phyloP scores from a whole-genome alignment of 768 basidiomycete genomes.

The Termitomyces sp. region DNA sequence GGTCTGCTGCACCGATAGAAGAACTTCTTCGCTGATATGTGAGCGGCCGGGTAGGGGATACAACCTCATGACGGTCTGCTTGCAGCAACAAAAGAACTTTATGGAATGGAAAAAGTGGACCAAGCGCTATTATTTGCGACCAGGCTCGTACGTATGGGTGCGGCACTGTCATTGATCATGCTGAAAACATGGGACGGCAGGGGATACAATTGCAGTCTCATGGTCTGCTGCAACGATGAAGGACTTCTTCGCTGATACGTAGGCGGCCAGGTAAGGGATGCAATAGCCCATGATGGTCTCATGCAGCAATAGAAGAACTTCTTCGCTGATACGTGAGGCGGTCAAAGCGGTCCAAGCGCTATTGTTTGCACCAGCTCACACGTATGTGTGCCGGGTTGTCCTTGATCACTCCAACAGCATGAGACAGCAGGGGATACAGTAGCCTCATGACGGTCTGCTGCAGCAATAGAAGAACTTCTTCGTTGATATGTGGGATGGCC shows the following conservation, averaged over 20 bases:
- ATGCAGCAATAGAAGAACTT: slow-evolving; percentile 1
- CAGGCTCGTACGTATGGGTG: too few relatives aligned
- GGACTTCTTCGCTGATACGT: too few relatives aligned
- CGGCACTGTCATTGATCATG: too few relatives aligned
- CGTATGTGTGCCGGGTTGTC: not conserved
- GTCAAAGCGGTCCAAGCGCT: not conserved
- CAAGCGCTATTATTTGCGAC: too few relatives aligned
- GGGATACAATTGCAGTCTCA: too few relatives aligned
- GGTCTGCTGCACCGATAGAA: too few relatives aligned
- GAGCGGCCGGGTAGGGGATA: too few relatives aligned
- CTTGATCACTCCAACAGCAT: not conserved
- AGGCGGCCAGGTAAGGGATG: too few relatives aligned
- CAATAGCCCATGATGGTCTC: not conserved
- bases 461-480: not conserved
- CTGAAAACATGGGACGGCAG: too few relatives aligned
- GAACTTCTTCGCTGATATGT: too few relatives aligned
- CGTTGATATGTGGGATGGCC: not conserved
- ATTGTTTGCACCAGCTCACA: not conserved
- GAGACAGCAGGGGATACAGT: not conserved
- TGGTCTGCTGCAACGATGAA: too few relatives aligned
- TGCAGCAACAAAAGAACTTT: not conserved
- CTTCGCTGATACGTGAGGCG: not conserved
- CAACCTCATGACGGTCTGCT: not conserved
- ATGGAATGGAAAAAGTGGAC: not conserved
- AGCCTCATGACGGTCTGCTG: not conserved